phyloP scores from a whole-genome alignment of 164 flowering plant species.

The Sextonia rubra region DNA sequence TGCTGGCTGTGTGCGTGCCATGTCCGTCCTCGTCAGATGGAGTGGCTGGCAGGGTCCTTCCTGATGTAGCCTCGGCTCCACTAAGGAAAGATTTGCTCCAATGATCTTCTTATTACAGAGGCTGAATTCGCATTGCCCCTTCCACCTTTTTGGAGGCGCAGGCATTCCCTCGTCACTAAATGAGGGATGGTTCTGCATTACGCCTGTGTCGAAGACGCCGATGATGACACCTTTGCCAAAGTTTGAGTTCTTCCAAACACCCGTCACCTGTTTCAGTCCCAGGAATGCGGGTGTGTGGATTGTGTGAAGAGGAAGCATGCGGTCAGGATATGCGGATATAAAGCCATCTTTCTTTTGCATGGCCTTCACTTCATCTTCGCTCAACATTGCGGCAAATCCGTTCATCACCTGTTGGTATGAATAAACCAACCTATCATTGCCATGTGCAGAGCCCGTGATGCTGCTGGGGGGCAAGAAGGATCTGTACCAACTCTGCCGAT shows the following conservation, averaged over 20 bases:
- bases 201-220: constrained; percentile 42
- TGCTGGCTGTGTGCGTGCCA: constrained; percentile 38
- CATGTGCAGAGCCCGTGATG: background rate
- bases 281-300: constrained; percentile 24
- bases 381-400: constrained; percentile 30
- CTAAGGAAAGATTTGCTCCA: constrained; percentile 32
- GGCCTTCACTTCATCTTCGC: constrained; percentile 13
- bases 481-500: constrained; percentile 15
- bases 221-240: constrained; percentile 46
- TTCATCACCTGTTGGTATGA: constrained; percentile 21
- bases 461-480: constrained; percentile 23
- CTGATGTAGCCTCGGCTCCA: constrained; percentile 9
- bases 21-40: constrained; percentile 33
- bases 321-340: constrained; percentile 18
- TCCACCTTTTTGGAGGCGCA: constrained; percentile 47
- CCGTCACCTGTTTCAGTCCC: constrained; percentile 30
- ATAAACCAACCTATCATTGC: constrained; percentile 19
- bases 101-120: constrained; percentile 47
- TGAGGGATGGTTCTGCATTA: constrained; percentile 38
- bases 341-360: constrained; percentile 21
- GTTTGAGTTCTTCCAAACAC: constrained; percentile 37
- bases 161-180: constrained; percentile 42
- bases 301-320: constrained; percentile 2
- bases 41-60: background rate
- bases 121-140: constrained; percentile 34